These are phyloP conservation scores for Stylosanthes scabra DNA, from an alignment of 331 rosid genomes.

Conservation along the genomic window DNA sequence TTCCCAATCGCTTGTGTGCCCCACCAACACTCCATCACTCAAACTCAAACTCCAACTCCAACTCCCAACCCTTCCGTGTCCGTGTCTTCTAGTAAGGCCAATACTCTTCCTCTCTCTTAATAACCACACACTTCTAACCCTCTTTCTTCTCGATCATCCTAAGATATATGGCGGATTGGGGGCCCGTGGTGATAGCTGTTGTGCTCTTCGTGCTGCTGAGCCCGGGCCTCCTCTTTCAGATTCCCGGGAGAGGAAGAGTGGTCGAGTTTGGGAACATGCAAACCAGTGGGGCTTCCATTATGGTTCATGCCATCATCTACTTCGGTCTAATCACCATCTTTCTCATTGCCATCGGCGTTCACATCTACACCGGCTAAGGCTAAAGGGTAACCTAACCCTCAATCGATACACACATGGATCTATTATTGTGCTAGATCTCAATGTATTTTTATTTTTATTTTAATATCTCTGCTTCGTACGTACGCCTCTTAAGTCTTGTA, in stretches of 20 bases:
- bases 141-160: neutral
- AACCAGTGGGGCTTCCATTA: conserved; percentile 79
- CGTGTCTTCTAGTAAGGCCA: too few species aligned
- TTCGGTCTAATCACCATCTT: conserved; percentile 85
- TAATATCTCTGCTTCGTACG: neutral
- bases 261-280: conserved; percentile 84
- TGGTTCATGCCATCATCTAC: conserved; percentile 80
- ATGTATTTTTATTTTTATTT: neutral
- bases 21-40: neutral
- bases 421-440: neutral
- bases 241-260: conserved; percentile 62
- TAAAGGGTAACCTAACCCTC: too few species aligned
- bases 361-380: conserved; percentile 62
- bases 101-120: neutral
- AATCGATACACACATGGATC: neutral
- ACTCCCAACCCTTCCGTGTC: too few species aligned
- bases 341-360: conserved; percentile 74
- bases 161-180: conserved; percentile 86
- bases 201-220: conserved; percentile 72
- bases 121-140: neutral
- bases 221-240: conserved; percentile 86
- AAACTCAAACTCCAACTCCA: neutral
- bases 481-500: too few species aligned
- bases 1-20: conserved; percentile 6
- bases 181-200: conserved; percentile 82